Base-by-base conservation (phyloP, 148 eudicot genomes). In the Rhododendron ovatum region DNA sequence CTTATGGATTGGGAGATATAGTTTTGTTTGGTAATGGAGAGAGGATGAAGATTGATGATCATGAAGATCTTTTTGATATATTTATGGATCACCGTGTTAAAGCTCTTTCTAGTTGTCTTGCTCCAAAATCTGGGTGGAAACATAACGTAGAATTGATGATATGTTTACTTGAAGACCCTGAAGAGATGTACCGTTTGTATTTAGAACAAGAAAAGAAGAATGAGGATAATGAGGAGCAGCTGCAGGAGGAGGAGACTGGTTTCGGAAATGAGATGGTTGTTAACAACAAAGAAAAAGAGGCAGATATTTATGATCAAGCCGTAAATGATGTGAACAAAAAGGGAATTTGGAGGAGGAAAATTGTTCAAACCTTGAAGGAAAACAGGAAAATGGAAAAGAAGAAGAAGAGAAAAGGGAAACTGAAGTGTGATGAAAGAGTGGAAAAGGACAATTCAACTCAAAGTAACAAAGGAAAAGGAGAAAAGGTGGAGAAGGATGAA, bases 21-120 rank as follows among this genome's bases (percentile, higher is more conserved):
- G 89, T 93, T 37, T 84, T 93, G 45, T 92, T 93, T 73, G 96
- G 96, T 5, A 94, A 93, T 83, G 87, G 87, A 20, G 35, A 92
- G 78, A n/a, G 94, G 55, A 94, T 94, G 96, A 90, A 88, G 83
- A 88, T 94, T 5, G 88, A 74, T 28, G 90, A 90, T 81, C 91
- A 89, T 76, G 82, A 84, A 55, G 91, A 91, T 4, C 86, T 93
- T 1, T 37, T 53, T 0, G 82, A 91, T 57, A 86, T 94, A 14
- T 93, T 90, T 89, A 92, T 94, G 76, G 89, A 91, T 47, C 22
- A 81, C 51, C 86, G 95, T 8, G 85, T 88, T 55, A 12, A 78
- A 14, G 67, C 82, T 57, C 93, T 94, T 4, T 2, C 45, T 0
- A 13, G 33, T 2, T 93, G 95, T 74, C 86, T 90, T 11, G 84